A percentile compares a stretch with the other conserved stretches of the same genome.
phyloP scores from a whole-genome alignment of 345 rosid genomes.

The Rhodamnia argentea region DNA sequence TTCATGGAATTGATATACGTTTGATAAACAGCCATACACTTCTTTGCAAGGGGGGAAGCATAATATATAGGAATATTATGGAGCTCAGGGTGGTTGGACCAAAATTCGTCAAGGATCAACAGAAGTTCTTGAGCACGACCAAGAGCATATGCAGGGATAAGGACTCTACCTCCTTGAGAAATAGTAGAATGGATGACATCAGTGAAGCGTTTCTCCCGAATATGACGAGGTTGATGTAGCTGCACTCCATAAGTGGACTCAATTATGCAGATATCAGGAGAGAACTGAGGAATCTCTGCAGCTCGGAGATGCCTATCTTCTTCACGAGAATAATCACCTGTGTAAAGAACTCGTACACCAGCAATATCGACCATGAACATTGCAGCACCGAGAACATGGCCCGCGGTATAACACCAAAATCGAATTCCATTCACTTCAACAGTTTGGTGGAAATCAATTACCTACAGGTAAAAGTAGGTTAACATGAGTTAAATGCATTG shows the following conservation, averaged over 20 bases:
- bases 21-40: constrained; percentile 94
- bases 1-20: constrained; percentile 95
- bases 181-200: constrained; percentile 82
- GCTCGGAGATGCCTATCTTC: constrained; percentile 95
- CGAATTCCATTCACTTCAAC: constrained; percentile 82
- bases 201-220: constrained; percentile 90
- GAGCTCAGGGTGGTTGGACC: constrained; percentile 82
- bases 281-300: constrained; percentile 93
- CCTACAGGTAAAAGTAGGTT: constrained; percentile 15
- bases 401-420: constrained; percentile 98
- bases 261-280: constrained; percentile 91
- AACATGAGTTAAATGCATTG: neutral
- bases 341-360: constrained; percentile 84
- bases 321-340: constrained; percentile 96
- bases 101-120: constrained; percentile 78
- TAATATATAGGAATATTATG: constrained; percentile 89
- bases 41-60: constrained; percentile 93
- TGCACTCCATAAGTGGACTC: constrained; percentile 97
- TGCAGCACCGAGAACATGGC: constrained; percentile 97
- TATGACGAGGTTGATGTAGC: constrained; percentile 83
- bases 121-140: constrained; percentile 87
- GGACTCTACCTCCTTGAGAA: constrained; percentile 88
- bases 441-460: constrained; percentile 88
- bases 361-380: constrained; percentile 99
- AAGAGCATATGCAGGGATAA: constrained; percentile 73